A percentile compares a stretch with the other conserved stretches of the same genome.
Conservation (phyloP, 352 stramenopile species). For the Aphanomyces invadans region DNA sequence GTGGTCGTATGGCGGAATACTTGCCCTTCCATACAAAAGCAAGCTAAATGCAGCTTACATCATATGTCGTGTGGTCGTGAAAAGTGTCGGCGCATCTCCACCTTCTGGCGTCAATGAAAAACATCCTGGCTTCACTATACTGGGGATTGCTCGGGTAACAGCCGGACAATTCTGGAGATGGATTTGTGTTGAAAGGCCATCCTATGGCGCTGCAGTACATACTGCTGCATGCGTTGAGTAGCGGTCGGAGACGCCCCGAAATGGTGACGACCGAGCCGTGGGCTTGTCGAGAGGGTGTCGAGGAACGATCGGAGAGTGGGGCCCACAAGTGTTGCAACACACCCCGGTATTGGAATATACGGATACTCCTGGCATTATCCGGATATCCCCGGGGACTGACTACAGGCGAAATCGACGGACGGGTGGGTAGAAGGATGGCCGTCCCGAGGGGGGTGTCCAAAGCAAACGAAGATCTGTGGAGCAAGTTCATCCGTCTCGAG, state of each 20-base stretch:
- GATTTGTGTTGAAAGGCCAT: too few species aligned
- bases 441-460: conserved; percentile 9
- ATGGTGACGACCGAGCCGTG: not conserved
- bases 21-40: conserved; percentile 1
- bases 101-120: conserved; percentile 18
- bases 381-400: conserved; percentile 7
- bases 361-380: not conserved
- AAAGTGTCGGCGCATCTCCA: not conserved
- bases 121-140: conserved; percentile 3
- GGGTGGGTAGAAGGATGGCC: conserved; percentile 12
- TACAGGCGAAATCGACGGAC: conserved; percentile 1
- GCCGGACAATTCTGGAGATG: not conserved
- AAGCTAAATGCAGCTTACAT: not conserved
- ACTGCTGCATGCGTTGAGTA: too few species aligned
- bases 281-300: not conserved
- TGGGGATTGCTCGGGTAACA: not conserved
- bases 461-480: conserved; percentile 14
- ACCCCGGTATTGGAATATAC: not conserved
- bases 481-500: conserved; percentile 8
- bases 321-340: too few species aligned
- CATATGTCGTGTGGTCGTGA: not conserved
- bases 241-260: not conserved
- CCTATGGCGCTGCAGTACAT: too few species aligned
- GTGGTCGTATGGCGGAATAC: not conserved
- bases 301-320: too few species aligned